phyloP scores from a whole-genome alignment of 2,329 filamentous ascomycete species.

The Trichophyton benhamiae region DNA sequence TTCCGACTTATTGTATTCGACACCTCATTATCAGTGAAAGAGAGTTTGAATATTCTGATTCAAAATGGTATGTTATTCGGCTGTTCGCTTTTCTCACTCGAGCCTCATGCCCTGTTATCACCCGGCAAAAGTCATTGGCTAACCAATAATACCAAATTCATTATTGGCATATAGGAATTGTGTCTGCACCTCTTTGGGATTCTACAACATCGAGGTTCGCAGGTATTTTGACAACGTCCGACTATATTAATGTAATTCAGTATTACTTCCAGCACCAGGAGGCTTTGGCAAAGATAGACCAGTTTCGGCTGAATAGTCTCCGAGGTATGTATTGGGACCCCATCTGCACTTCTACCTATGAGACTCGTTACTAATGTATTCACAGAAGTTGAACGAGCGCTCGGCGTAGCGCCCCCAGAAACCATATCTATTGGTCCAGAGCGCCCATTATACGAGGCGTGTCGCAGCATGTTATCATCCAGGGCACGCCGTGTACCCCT shows the following conservation, averaged over 20 bases:
- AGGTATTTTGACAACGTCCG: conserved; percentile 83
- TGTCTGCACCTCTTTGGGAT: conserved; percentile 95
- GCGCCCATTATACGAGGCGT: conserved; percentile 85
- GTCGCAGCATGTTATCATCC: conserved; percentile 84
- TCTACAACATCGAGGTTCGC: conserved; percentile 86
- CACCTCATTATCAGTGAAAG: conserved; percentile 87
- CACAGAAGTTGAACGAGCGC: conserved; percentile 84
- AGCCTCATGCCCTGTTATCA: not conserved
- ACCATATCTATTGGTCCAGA: conserved; percentile 92
- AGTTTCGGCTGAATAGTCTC: conserved; percentile 83
- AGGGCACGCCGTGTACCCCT: conserved; percentile 86
- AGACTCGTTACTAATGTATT: not conserved
- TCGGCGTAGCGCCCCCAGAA: conserved; percentile 81
- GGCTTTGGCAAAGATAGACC: conserved; percentile 76
- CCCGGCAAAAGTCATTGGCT: conserved; percentile 11
- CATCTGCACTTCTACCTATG: not conserved
- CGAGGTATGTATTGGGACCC: conserved; percentile 48
- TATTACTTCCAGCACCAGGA: conserved; percentile 98
- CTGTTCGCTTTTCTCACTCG: not conserved
- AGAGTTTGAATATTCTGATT: conserved; percentile 86
- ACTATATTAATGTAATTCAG: conserved; percentile 97
- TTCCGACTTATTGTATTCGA: conserved; percentile 95
- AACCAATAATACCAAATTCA: conserved; percentile 10
- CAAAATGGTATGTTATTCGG: conserved; percentile 61
- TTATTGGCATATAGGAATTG: conserved; percentile 55